Conservation (phyloP, 2,329 filamentous ascomycete species). For the Capronia americana region DNA sequence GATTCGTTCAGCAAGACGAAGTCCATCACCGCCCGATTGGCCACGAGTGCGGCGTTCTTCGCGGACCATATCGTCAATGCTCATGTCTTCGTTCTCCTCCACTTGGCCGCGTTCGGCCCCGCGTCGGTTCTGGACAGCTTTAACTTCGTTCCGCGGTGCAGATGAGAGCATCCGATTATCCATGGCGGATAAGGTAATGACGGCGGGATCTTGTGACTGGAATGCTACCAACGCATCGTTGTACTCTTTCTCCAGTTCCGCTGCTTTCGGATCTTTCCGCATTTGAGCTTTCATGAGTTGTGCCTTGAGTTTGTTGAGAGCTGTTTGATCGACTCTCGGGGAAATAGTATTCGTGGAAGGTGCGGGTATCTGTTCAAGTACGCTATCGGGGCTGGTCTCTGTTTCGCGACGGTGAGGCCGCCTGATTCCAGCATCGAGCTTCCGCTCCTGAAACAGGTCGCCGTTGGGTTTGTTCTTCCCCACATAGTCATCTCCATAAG, state of each 20-base stretch:
- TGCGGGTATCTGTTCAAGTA: constrained; percentile 44
- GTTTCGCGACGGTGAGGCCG: constrained; percentile 36
- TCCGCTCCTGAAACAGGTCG: constrained; percentile 81
- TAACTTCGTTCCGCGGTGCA: constrained; percentile 75
- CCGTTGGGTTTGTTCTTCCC: constrained; percentile 87
- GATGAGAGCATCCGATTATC: constrained; percentile 89
- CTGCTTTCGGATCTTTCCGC: constrained; percentile 74
- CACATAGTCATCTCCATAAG: constrained; percentile 84
- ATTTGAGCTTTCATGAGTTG: constrained; percentile 96
- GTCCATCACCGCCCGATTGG: constrained; percentile 77
- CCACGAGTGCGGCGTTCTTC: constrained; percentile 87
- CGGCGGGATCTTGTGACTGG: constrained; percentile 65
- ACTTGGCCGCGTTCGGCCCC: constrained; percentile 84
- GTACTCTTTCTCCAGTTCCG: constrained; percentile 82
- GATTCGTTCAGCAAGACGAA: constrained; percentile 86
- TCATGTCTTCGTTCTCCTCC: constrained; percentile 93
- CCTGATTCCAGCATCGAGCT: constrained; percentile 62
- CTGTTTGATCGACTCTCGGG: constrained; percentile 60
- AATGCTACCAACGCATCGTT: constrained; percentile 73
- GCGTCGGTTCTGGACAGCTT: constrained; percentile 76
- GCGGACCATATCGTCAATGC: constrained; percentile 93
- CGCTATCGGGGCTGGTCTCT: constrained; percentile 43
- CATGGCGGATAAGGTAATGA: constrained; percentile 84
- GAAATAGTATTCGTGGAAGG: constrained; percentile 40
- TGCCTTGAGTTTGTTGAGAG: constrained; percentile 86